phyloP scores from a whole-genome alignment of 2,329 filamentous ascomycete genomes.

The Catunica adiposa region DNA sequence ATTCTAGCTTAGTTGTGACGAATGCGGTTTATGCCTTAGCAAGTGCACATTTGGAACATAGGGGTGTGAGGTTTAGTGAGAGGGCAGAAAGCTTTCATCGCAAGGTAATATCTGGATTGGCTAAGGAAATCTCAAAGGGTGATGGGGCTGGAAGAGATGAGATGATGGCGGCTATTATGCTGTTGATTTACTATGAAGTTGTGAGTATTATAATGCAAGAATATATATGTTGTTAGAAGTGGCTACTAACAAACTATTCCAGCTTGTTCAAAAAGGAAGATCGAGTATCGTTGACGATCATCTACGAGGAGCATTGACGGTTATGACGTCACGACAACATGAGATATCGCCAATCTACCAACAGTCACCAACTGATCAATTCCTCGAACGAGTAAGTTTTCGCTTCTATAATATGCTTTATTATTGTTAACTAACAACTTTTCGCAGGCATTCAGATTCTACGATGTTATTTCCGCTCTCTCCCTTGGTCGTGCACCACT shows the following conservation, averaged over 20 bases:
- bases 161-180: slow-evolving; percentile 42
- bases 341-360: slow-evolving; percentile 22
- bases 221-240: neutral
- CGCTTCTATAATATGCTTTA: neutral
- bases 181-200: slow-evolving; percentile 47
- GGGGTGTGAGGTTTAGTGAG: slow-evolving; percentile 35
- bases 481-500: slow-evolving; percentile 39
- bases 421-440: neutral
- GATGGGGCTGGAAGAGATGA: slow-evolving; percentile 36
- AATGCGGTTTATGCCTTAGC: slow-evolving; percentile 74
- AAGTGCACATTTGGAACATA: slow-evolving; percentile 65
- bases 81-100: slow-evolving; percentile 44
- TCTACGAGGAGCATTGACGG: slow-evolving; percentile 43
- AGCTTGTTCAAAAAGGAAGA: slow-evolving; percentile 44
- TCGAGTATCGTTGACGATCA: slow-evolving; percentile 45
- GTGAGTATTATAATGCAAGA: slow-evolving; percentile 24
- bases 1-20: slow-evolving; percentile 43
- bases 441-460: slow-evolving; percentile 43
- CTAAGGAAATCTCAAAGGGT: slow-evolving; percentile 38
- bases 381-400: slow-evolving; percentile 38
- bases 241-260: neutral
- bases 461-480: slow-evolving; percentile 47
- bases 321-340: slow-evolving; percentile 28
- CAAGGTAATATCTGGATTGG: slow-evolving; percentile 36
- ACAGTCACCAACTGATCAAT: slow-evolving; percentile 31